Evolutionary conservation across 495 filamentous ascomycete genomes (phyloP), one percentile per base, ranked within the genome.

Genomic region (Trichocladium uniseriatum): DNA sequence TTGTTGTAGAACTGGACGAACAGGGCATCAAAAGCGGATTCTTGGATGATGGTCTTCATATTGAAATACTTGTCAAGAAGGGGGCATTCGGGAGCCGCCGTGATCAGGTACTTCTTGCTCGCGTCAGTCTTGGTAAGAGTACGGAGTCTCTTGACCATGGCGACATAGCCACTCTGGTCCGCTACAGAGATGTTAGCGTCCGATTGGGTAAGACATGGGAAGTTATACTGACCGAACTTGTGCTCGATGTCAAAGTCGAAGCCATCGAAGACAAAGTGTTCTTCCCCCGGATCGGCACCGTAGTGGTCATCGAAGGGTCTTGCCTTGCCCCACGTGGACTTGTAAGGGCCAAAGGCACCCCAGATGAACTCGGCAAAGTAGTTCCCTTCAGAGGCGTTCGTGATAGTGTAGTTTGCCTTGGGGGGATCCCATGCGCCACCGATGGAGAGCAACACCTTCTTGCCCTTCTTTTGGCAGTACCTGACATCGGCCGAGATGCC

Each of bases 1-100:
- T 85, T 83, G 75, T 87, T 82, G 70, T 86, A 85, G 69, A 84
- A 86, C 61, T 85, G 82, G 16, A 84, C 70, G 61, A 77, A 86
- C n/a, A 86, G 65, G 21, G 75, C 76, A 54, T 86, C 82, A 43
- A 84, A 79, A 5, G 57, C 45, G 11, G 72, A 65, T 2, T 67
- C 61, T 41, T 76, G 56, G 45, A 86, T 74, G 52, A 81, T 74
- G 4, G 67, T 63, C 53, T 78, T 59, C 65, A 71, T 68, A 49
- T 67, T 72, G 57, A 81, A 76, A 22, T 73, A 70, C 9, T 65
- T 52, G 31, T 75, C 67, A 1, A 69, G 67, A 41, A 77, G 71
- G 2, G 79, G 75, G 61, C 82, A 86, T 51, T 84, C 79, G 36
- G 82, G 82, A 13, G 82, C 80, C 13, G 75, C 79, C n/a, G 81